Conservation (phyloP, 163 green algal genomes). For the Smithsoniella earleae region DNA sequence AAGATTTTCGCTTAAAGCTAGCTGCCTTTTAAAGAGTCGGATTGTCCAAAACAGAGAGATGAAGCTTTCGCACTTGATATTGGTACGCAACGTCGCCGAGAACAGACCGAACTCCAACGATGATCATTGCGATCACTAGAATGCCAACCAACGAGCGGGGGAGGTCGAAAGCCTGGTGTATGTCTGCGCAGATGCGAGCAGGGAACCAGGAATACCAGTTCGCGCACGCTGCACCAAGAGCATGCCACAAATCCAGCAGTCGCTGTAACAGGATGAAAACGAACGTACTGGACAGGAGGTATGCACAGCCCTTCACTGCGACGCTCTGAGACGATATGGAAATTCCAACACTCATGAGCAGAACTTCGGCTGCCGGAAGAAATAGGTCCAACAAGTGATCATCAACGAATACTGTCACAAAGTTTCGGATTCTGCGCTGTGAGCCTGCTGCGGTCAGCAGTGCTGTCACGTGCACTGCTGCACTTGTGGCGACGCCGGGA, state of each 20-base stretch:
- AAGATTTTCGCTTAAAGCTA: too few relatives aligned
- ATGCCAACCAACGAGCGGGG: not conserved
- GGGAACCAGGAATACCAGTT: too few relatives aligned
- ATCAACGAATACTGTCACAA: conserved; percentile 24
- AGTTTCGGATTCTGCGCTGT: conserved; percentile 12
- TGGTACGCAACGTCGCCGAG: not conserved
- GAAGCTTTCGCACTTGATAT: not conserved
- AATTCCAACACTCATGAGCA: conserved; percentile 22
- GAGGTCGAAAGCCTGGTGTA: not conserved
- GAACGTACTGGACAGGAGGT: conserved; percentile 13
- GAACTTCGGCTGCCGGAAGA: conserved; percentile 6
- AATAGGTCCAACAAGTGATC: conserved; percentile 23
- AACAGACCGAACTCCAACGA: not conserved
- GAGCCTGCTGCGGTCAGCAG: conserved; percentile 8
- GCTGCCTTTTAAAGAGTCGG: not conserved
- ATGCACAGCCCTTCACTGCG: not conserved
- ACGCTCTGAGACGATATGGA: not conserved
- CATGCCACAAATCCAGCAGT: conserved; percentile 15
- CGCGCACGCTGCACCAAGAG: too few relatives aligned
- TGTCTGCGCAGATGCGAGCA: not conserved
- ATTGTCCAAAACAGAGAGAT: not conserved
- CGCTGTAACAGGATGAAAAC: conserved; percentile 13
- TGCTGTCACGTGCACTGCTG: not conserved
- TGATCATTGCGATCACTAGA: not conserved
- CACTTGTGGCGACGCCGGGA: too few relatives aligned